Percentiles rank a stretch among this genome's conserved stretches.
Evolutionary conservation across 179 eudicot genomes (phyloP).

Genomic region (Beta lomatogona): DNA sequence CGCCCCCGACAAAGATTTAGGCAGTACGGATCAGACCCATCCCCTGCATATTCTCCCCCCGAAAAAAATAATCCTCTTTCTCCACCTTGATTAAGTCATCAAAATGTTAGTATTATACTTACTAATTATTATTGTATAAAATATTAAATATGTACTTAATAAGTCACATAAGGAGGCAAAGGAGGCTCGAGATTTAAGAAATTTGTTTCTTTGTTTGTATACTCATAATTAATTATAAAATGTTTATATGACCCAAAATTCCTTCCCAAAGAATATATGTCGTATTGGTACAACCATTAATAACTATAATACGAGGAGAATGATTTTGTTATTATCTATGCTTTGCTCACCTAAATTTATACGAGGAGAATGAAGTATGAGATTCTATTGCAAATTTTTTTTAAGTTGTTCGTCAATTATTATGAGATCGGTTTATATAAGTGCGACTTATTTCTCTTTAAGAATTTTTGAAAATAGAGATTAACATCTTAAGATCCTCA

Average conservation of each 20-base stretch:
- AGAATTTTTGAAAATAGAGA: background rate
- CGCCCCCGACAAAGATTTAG: slow-evolving; percentile 80
- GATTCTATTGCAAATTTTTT: no score
- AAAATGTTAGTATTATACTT: background rate
- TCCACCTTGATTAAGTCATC: background rate
- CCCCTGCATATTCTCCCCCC: slow-evolving; percentile 25
- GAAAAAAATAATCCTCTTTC: background rate
- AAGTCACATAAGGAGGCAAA: background rate
- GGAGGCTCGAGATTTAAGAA: slow-evolving; percentile 50
- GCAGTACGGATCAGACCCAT: slow-evolving; percentile 57
- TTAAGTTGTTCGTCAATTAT: background rate
- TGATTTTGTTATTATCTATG: slow-evolving; percentile 20
- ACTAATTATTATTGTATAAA: background rate
- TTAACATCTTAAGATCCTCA: no score
- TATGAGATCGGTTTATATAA: background rate
- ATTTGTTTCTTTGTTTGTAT: slow-evolving; percentile 39
- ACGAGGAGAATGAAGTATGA: no score
- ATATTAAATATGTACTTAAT: background rate
- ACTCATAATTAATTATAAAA: slow-evolving; percentile 19
- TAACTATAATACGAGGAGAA: slow-evolving; percentile 31
- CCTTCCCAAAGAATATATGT: slow-evolving; percentile 41
- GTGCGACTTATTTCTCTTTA: no score
- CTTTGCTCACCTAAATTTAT: background rate
- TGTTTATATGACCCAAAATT: slow-evolving; percentile 16
- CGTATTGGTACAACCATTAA: slow-evolving; percentile 30